phyloP scores from a whole-genome alignment of 1,139 yeast species.

The Magnusiomyces fungicola region DNA sequence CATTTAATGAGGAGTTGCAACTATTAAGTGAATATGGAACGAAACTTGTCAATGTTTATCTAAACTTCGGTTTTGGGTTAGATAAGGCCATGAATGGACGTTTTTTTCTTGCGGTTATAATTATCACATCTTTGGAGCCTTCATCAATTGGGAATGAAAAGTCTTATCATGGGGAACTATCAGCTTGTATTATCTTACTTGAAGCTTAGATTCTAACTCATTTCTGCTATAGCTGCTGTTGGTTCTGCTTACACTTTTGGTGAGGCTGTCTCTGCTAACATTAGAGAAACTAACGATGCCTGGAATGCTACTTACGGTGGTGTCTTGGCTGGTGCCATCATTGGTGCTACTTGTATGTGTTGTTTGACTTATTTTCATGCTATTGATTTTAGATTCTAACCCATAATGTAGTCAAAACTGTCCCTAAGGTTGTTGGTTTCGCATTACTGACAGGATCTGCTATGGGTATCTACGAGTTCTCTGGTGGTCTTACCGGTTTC shows the following conservation, averaged over 20 bases:
- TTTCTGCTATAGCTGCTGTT: constrained; percentile 24
- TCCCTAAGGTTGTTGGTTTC: constrained; percentile 42
- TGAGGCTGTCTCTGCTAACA: constrained; percentile 37
- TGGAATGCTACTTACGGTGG: constrained; percentile 46
- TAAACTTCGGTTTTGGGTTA: too few species aligned
- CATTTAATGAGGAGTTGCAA: too few species aligned
- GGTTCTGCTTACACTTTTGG: constrained; percentile 38
- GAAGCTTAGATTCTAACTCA: neutral
- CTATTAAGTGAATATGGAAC: too few species aligned
- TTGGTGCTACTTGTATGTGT: constrained; percentile 33
- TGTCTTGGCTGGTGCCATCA: constrained; percentile 41
- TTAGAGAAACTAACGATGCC: constrained; percentile 40
- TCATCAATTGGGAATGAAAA: too few species aligned
- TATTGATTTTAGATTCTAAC: constrained; percentile 5
- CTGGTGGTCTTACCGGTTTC: constrained; percentile 38
- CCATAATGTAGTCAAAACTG: constrained; percentile 30
- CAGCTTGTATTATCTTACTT: too few species aligned
- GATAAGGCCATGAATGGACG: too few species aligned
- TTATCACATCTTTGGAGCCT: too few species aligned
- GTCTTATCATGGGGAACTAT: too few species aligned
- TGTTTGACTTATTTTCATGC: constrained; percentile 2
- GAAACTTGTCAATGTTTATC: too few species aligned
- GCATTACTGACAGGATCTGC: constrained; percentile 35
- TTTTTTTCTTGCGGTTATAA: too few species aligned
- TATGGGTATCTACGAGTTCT: constrained; percentile 40